Evolutionary conservation across 257 asterid species (phyloP).

Genomic region (Lithospermum erythrorhizon): DNA sequence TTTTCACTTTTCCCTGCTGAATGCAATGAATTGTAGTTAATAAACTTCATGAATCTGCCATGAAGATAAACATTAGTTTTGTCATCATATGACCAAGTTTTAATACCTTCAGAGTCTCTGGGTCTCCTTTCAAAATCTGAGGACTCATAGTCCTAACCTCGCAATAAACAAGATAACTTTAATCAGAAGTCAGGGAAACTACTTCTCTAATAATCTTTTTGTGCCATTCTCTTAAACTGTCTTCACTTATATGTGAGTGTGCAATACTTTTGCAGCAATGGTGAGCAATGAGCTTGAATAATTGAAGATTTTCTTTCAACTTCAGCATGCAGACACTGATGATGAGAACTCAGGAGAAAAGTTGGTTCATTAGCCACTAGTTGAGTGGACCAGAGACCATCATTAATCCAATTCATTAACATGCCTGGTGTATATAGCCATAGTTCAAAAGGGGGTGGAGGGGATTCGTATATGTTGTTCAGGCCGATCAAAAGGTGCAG

Average conservation of each 20-base stretch:
- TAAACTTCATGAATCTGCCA: neutral
- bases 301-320: too few relatives aligned
- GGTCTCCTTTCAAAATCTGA: neutral
- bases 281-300: too few relatives aligned
- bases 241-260: too few relatives aligned
- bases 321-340: too few relatives aligned
- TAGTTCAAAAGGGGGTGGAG: neutral
- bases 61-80: neutral
- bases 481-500: constrained; percentile 2
- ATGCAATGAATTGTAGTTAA: neutral
- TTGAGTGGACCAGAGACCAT: too few relatives aligned
- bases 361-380: too few relatives aligned
- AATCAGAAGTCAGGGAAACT: neutral
- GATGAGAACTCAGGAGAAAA: too few relatives aligned
- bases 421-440: too few relatives aligned
- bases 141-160: neutral
- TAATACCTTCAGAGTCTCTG: neutral
- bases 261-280: too few relatives aligned
- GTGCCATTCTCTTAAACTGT: too few relatives aligned
- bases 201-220: too few relatives aligned
- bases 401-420: too few relatives aligned
- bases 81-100: neutral
- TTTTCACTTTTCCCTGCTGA: neutral
- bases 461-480: constrained; percentile 4
- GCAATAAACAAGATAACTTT: neutral